Conservation (phyloP, 805 yeast species). For the Starmera caribaea region DNA sequence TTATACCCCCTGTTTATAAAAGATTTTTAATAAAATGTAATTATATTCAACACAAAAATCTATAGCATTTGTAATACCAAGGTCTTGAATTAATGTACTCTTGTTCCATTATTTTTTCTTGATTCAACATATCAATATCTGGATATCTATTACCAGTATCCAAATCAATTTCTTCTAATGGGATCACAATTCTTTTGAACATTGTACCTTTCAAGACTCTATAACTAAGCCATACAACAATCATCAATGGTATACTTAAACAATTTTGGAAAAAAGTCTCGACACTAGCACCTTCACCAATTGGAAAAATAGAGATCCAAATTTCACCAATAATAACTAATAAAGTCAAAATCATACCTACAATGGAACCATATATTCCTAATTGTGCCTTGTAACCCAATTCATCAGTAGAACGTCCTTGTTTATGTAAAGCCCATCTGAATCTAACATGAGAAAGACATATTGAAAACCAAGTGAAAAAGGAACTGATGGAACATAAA, state of each 20-base stretch:
- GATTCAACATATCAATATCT: conserved; percentile 37
- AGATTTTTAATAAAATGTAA: too few relatives aligned
- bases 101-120: conserved; percentile 26
- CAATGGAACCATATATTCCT: conserved; percentile 49
- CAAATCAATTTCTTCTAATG: conserved; percentile 37
- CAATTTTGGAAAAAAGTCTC: conserved; percentile 36
- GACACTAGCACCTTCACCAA: conserved; percentile 28
- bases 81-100: conserved; percentile 22
- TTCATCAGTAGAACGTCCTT: conserved; percentile 48
- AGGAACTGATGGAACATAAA: conserved; percentile 47
- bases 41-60: conserved; percentile 11
- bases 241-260: conserved; percentile 33
- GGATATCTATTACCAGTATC: conserved; percentile 43
- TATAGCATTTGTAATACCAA: conserved; percentile 21
- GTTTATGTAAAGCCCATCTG: conserved; percentile 41
- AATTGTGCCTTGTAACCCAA: conserved; percentile 47
- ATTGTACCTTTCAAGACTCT: conserved; percentile 28
- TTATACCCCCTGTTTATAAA: too few relatives aligned
- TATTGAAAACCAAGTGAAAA: conserved; percentile 58
- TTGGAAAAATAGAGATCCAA: conserved; percentile 64
- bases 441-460: conserved; percentile 52
- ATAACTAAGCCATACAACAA: conserved; percentile 31
- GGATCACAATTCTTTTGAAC: conserved; percentile 23
- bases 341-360: conserved; percentile 42
- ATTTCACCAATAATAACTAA: conserved; percentile 57